Conservation (phyloP, 768 basidiomycete genomes). For the Infundibulicybe gibba region DNA sequence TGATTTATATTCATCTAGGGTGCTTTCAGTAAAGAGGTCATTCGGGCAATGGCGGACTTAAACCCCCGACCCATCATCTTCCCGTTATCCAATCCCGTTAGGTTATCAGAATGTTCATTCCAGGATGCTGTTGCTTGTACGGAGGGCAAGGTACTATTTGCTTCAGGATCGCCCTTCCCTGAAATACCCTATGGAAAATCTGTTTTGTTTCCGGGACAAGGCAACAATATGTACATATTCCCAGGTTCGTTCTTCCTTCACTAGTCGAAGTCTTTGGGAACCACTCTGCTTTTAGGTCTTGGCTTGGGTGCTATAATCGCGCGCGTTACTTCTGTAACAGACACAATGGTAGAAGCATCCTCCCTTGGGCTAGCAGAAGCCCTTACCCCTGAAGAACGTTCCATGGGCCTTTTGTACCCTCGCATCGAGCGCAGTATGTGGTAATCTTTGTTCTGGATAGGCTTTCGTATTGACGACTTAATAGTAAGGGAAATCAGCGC, state of each 20-base stretch:
- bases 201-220: slow-evolving; percentile 76
- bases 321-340: slow-evolving; percentile 66
- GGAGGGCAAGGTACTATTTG: slow-evolving; percentile 76
- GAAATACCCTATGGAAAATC: slow-evolving; percentile 52
- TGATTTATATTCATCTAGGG: slow-evolving; percentile 32
- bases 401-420: slow-evolving; percentile 74
- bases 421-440: slow-evolving; percentile 65
- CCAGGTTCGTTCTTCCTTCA: slow-evolving; percentile 36
- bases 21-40: slow-evolving; percentile 70
- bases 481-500: slow-evolving; percentile 80
- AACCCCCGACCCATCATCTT: slow-evolving; percentile 89
- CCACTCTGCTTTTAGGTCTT: slow-evolving; percentile 42
- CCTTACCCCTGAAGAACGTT: slow-evolving; percentile 66
- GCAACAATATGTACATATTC: slow-evolving; percentile 93
- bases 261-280: too few relatives aligned
- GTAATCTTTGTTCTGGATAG: background rate
- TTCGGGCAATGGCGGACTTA: slow-evolving; percentile 72
- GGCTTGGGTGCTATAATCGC: slow-evolving; percentile 79
- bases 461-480: slow-evolving; percentile 6
- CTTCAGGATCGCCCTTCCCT: slow-evolving; percentile 85
- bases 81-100: slow-evolving; percentile 87
- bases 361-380: slow-evolving; percentile 77
- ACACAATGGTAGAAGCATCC: slow-evolving; percentile 86
- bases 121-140: slow-evolving; percentile 70
- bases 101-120: slow-evolving; percentile 80